Conservation (phyloP, 2,329 filamentous ascomycete species). For the Aspergillus ruber region DNA sequence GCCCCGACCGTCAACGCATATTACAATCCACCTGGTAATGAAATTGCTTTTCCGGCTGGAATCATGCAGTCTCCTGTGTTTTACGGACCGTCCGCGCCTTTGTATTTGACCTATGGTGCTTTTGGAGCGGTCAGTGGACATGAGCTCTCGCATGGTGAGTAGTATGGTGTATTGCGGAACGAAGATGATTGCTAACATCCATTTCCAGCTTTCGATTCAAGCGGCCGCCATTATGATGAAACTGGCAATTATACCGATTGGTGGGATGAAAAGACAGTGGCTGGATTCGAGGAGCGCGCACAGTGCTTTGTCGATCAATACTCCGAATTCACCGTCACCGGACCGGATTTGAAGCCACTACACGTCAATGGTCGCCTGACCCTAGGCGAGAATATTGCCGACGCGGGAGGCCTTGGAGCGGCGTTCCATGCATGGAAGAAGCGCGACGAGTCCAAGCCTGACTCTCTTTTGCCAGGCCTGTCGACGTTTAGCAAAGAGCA, state of each 20-base stretch:
- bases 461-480: conserved; percentile 54
- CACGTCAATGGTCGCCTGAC: conserved; percentile 60
- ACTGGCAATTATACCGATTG: conserved; percentile 60
- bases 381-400: conserved; percentile 65
- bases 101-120: conserved; percentile 62
- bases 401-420: conserved; percentile 60
- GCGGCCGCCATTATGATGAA: conserved; percentile 58
- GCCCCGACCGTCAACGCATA: conserved; percentile 61
- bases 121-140: conserved; percentile 63
- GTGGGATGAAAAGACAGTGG: conserved; percentile 58
- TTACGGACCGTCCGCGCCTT: conserved; percentile 52
- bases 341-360: conserved; percentile 50
- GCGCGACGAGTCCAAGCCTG: conserved; percentile 46
- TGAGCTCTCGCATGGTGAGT: conserved; percentile 56
- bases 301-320: conserved; percentile 66
- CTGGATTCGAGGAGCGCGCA: conserved; percentile 52
- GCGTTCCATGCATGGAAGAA: conserved; percentile 62
- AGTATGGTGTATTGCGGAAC: neutral
- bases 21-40: conserved; percentile 59
- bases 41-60: conserved; percentile 63
- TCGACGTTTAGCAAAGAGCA: conserved; percentile 60
- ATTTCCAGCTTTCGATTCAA: conserved; percentile 55
- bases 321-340: conserved; percentile 52
- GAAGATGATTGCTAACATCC: conserved; percentile 1
- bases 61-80: conserved; percentile 66